Percentiles rank a stretch among this genome's conserved stretches.
phyloP scores from a whole-genome alignment of 805 yeast species.

The Sugiyamaella mastotermitis region DNA sequence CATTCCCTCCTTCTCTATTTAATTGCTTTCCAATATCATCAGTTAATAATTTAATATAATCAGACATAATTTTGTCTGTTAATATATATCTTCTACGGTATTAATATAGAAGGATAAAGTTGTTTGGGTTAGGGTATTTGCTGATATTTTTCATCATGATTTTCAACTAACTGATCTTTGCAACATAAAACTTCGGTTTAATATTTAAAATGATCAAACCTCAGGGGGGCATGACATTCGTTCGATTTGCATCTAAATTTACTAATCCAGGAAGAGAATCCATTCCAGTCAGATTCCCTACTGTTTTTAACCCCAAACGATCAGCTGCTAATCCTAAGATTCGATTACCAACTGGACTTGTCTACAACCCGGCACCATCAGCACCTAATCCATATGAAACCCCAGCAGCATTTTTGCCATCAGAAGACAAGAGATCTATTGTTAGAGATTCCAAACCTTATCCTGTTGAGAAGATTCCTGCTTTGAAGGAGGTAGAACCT shows the following conservation, averaged over 20 bases:
- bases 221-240: too few relatives aligned
- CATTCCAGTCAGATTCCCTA: slow-evolving; percentile 37
- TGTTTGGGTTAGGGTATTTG: background rate
- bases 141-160: too few relatives aligned
- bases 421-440: slow-evolving; percentile 49
- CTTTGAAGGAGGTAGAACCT: slow-evolving; percentile 35
- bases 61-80: too few relatives aligned
- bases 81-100: too few relatives aligned
- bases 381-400: slow-evolving; percentile 51
- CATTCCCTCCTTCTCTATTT: slow-evolving; percentile 18
- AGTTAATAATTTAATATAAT: too few relatives aligned
- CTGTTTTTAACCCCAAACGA: slow-evolving; percentile 52
- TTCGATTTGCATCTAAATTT: slow-evolving; percentile 8
- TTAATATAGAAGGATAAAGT: too few relatives aligned
- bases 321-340: slow-evolving; percentile 64
- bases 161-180: too few relatives aligned
- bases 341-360: slow-evolving; percentile 51
- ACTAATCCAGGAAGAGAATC: slow-evolving; percentile 8
- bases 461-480: slow-evolving; percentile 21
- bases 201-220: too few relatives aligned
- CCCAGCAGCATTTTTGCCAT: slow-evolving; percentile 65
- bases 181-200: too few relatives aligned
- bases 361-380: slow-evolving; percentile 59
- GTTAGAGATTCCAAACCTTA: slow-evolving; percentile 23
- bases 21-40: slow-evolving; percentile 19